These are phyloP conservation scores for Echinochloa phyllopogon DNA, from an alignment of 176 grass and related monocot genomes.

Conservation along the genomic window DNA sequence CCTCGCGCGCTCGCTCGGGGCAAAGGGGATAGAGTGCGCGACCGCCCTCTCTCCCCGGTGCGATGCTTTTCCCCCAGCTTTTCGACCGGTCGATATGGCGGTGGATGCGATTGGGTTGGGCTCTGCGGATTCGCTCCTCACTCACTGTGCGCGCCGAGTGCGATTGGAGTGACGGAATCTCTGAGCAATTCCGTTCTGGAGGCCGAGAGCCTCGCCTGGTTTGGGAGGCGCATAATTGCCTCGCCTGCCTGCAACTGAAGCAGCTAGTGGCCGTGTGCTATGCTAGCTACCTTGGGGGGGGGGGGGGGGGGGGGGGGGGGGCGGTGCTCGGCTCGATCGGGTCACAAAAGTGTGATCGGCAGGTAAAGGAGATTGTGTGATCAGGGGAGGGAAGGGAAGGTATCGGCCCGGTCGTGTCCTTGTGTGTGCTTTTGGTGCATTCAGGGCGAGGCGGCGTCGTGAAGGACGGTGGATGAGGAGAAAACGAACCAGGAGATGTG, in stretches of 20 bases:
- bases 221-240: neutral
- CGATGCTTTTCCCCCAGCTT: slow-evolving; percentile 10
- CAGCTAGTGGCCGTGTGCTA: neutral
- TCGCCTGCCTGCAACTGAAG: too few relatives aligned
- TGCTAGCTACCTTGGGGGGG: too few relatives aligned
- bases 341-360: neutral
- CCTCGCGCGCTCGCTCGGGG: neutral
- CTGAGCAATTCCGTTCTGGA: neutral
- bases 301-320: too few relatives aligned
- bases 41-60: neutral
- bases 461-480: neutral
- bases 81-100: slow-evolving; percentile 36
- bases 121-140: neutral
- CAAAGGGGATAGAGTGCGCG: slow-evolving; percentile 27
- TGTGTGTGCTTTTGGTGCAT: neutral
- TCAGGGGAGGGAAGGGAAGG: neutral
- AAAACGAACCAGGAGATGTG: neutral
- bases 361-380: slow-evolving; percentile 32
- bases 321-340: neutral
- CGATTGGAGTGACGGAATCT: slow-evolving; percentile 15
- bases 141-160: neutral
- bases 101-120: slow-evolving; percentile 29
- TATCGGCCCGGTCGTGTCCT: neutral
- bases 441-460: neutral
- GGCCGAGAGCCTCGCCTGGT: neutral